Conservation (phyloP, 2,329 filamentous ascomycete genomes). For the Beauveria bassiana region DNA sequence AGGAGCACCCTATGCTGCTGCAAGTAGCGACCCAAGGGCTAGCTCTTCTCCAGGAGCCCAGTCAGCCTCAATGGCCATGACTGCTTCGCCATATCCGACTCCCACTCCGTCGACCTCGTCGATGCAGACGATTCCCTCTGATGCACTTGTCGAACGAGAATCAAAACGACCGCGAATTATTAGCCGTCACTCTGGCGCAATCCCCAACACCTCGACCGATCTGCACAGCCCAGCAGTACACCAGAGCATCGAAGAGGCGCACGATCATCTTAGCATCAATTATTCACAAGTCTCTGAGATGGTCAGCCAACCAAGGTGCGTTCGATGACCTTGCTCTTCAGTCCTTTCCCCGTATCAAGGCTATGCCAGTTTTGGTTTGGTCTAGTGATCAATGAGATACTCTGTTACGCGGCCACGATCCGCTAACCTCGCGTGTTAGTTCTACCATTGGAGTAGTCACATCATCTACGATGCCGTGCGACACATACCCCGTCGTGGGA, state of each 20-base stretch:
- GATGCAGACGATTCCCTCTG: neutral
- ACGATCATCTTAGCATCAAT: neutral
- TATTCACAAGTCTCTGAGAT: neutral
- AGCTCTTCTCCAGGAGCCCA: neutral
- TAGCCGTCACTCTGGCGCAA: neutral
- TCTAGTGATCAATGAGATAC: neutral
- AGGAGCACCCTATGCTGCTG: neutral
- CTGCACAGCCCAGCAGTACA: neutral
- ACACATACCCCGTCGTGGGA: neutral
- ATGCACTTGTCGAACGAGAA: neutral
- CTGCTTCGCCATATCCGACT: neutral
- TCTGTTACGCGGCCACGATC: neutral
- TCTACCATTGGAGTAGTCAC: neutral
- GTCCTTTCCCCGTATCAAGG: no score
- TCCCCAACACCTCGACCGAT: neutral
- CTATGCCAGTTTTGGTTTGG: no score
- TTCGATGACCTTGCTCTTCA: neutral
- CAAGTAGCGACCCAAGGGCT: neutral
- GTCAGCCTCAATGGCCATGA: neutral
- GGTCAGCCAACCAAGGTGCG: conserved; percentile 1
- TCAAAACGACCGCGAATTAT: neutral
- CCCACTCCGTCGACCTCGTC: neutral
- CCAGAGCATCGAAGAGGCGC: neutral
- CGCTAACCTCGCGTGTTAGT: neutral
- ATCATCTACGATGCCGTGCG: neutral